Evolutionary conservation across 305 asterid species (phyloP).

Genomic region (Fraxinus floribunda): DNA sequence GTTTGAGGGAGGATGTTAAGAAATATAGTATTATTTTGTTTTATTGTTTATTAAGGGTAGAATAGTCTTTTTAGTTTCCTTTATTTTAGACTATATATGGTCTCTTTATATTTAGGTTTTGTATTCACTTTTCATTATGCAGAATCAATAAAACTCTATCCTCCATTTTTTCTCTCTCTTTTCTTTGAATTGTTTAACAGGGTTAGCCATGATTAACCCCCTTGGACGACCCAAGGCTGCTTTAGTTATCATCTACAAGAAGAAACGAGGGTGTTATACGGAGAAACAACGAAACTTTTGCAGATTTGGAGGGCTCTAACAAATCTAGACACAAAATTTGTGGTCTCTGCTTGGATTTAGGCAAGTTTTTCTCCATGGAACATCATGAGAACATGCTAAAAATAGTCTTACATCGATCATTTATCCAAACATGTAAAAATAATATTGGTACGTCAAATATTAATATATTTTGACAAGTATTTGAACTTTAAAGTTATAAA

Average conservation of each 20-base stretch:
- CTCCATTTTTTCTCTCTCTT: no score
- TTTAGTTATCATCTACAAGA: conserved; percentile 21
- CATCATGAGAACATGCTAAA: background rate
- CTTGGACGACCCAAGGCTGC: conserved; percentile 66
- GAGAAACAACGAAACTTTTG: conserved; percentile 22
- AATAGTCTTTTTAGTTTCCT: no score
- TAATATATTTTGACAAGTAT: background rate
- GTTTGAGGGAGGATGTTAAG: no score
- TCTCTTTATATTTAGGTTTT: no score
- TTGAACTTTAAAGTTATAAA: background rate
- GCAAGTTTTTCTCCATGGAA: background rate
- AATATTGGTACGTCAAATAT: background rate
- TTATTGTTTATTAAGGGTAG: no score
- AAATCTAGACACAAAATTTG: conserved; percentile 18
- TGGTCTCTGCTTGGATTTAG: conserved; percentile 21
- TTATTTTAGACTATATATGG: no score
- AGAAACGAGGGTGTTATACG: conserved; percentile 34
- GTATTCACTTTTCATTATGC: no score
- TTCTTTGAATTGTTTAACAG: background rate
- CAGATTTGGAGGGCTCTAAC: conserved; percentile 29
- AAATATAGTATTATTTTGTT: no score
- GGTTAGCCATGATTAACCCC: conserved; percentile 45
- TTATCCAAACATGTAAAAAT: background rate
- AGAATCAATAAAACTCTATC: no score
- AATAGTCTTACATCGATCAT: background rate